Conservation (phyloP, 192 early-diverging fungal species). For the Pilaira anomala region DNA sequence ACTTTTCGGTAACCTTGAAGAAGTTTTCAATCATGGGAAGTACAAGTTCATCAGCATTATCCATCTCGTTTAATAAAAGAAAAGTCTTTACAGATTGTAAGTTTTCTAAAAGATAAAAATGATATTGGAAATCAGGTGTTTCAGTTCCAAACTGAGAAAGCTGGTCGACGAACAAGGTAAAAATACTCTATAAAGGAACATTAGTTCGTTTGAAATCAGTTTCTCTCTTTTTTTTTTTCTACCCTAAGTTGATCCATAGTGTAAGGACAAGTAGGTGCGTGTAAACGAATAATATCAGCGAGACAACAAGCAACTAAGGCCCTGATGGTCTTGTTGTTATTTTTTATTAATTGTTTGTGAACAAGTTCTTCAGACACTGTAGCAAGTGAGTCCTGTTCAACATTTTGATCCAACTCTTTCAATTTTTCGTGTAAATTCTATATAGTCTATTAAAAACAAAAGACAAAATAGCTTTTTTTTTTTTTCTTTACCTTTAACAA, state of each 20-base stretch:
- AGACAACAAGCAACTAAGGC: constrained; percentile 80
- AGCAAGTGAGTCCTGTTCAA: constrained; percentile 66
- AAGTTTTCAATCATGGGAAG: constrained; percentile 65
- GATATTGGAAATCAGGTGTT: constrained; percentile 64
- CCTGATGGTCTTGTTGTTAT: constrained; percentile 80
- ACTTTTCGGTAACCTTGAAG: constrained; percentile 48
- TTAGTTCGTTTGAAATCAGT: too few species aligned
- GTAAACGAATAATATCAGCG: constrained; percentile 87
- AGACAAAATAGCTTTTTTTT: too few species aligned
- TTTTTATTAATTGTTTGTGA: constrained; percentile 59
- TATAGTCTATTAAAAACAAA: background rate
- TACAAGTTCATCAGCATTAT: constrained; percentile 74
- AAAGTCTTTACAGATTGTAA: constrained; percentile 82
- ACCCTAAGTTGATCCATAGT: constrained; percentile 70
- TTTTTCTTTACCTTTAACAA: constrained; percentile 46
- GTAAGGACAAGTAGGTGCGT: constrained; percentile 94
- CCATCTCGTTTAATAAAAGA: constrained; percentile 74
- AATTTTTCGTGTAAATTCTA: constrained; percentile 79
- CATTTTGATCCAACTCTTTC: constrained; percentile 71
- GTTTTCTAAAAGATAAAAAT: constrained; percentile 87
- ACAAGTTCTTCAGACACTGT: constrained; percentile 65
- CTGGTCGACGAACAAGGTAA: constrained; percentile 80
- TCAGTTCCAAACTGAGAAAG: constrained; percentile 59
- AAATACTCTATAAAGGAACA: constrained; percentile 56
- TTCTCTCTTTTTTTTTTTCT: constrained; percentile 1